Percentiles rank a stretch among this genome's conserved stretches.
Conservation (phyloP, 1,284 basidiomycete genomes). For the Irpex sp. region DNA sequence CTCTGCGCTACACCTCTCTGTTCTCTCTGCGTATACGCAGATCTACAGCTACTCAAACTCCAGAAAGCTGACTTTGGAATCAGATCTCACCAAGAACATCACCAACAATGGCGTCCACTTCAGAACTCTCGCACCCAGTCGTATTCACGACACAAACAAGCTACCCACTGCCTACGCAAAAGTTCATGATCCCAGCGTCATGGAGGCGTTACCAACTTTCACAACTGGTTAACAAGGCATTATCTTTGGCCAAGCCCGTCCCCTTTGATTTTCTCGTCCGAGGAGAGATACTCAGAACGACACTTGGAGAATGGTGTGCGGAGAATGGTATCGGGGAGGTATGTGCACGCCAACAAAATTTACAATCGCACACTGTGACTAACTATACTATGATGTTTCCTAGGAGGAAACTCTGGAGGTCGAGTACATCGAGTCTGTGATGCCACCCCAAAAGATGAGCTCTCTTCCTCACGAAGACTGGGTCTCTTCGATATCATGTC, state of each 20-base stretch:
- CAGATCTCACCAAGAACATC: not conserved
- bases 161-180: conserved; percentile 83
- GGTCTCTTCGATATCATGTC: conserved; percentile 81
- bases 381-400: conserved; percentile 1
- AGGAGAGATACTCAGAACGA: conserved; percentile 75
- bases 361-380: conserved; percentile 11
- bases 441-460: conserved; percentile 83
- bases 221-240: conserved; percentile 93
- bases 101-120: conserved; percentile 21
- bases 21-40: not conserved
- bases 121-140: conserved; percentile 50
- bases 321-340: conserved; percentile 70
- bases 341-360: conserved; percentile 11
- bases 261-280: conserved; percentile 93
- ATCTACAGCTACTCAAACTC: too few relatives aligned
- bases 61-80: too few relatives aligned
- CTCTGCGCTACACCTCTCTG: not conserved
- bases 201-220: conserved; percentile 98
- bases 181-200: conserved; percentile 88
- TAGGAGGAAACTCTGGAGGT: conserved; percentile 88
- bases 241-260: conserved; percentile 67
- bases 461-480: conserved; percentile 90
- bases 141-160: conserved; percentile 76
- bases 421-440: conserved; percentile 89
- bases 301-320: conserved; percentile 74